These are phyloP conservation scores for Trichoderma atrobrunneum DNA, from an alignment of 2,329 filamentous ascomycete genomes.

Conservation along the genomic window DNA sequence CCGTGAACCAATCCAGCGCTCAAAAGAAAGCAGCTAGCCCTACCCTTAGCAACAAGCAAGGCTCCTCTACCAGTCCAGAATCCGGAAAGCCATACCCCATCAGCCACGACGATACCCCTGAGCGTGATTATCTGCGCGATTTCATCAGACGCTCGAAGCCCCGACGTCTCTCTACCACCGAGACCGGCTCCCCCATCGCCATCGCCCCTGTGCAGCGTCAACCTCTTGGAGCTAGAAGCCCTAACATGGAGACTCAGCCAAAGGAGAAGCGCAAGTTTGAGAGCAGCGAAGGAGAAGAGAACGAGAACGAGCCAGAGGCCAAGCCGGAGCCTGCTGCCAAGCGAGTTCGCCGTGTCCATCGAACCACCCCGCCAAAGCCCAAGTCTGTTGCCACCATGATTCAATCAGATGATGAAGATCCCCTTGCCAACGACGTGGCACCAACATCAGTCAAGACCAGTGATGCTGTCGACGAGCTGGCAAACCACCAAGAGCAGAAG, in stretches of 20 bases:
- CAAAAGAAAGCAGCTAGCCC: background rate
- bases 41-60: background rate
- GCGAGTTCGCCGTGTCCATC: conserved; percentile 25
- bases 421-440: background rate
- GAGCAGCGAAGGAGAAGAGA: conserved; percentile 22
- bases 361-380: conserved; percentile 4
- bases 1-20: conserved; percentile 27
- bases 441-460: conserved; percentile 1
- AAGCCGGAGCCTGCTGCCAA: conserved; percentile 26
- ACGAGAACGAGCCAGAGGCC: conserved; percentile 23
- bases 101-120: conserved; percentile 34
- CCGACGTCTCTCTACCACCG: conserved; percentile 30
- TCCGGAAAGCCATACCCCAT: background rate
- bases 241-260: conserved; percentile 35
- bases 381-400: conserved; percentile 12
- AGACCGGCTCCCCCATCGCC: conserved; percentile 33
- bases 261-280: conserved; percentile 36
- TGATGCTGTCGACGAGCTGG: background rate
- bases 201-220: conserved; percentile 29
- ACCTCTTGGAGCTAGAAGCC: conserved; percentile 36
- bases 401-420: conserved; percentile 17
- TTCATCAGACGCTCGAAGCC: conserved; percentile 37
- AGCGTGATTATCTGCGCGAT: conserved; percentile 35
- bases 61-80: background rate
- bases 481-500: conserved; percentile 22